Evolutionary conservation across 2,329 filamentous ascomycete genomes (phyloP).

Genomic region (Fusarium verrucosum): DNA sequence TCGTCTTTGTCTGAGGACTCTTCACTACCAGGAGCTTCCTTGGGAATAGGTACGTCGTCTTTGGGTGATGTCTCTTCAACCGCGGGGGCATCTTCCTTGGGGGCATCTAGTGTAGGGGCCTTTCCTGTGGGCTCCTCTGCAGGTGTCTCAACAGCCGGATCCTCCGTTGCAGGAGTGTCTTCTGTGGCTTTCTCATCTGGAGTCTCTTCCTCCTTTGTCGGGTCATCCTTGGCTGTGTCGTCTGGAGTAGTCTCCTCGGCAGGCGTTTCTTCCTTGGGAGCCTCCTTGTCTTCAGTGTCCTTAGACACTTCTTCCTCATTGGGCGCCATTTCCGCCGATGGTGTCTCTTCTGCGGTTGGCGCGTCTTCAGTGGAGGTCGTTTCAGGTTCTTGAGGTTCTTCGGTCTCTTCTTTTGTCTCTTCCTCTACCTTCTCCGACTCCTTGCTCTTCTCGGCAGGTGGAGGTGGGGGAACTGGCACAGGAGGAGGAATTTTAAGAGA

Average conservation of each 20-base stretch:
- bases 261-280: slow-evolving; percentile 18
- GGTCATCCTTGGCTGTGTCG: slow-evolving; percentile 14
- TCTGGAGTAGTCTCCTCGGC: slow-evolving; percentile 6
- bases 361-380: slow-evolving; percentile 16
- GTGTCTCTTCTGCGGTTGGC: slow-evolving; percentile 10
- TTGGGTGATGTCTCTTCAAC: slow-evolving; percentile 1
- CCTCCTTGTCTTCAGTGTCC: slow-evolving; percentile 10
- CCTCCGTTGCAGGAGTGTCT: not conserved
- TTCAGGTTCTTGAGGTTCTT: slow-evolving; percentile 14
- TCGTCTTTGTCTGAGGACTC: not conserved
- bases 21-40: slow-evolving; percentile 7
- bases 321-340: slow-evolving; percentile 1
- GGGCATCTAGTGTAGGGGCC: not conserved
- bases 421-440: slow-evolving; percentile 32
- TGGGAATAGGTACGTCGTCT: not conserved
- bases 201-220: slow-evolving; percentile 1
- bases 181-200: slow-evolving; percentile 2
- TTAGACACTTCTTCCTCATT: slow-evolving; percentile 10
- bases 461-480: slow-evolving; percentile 5
- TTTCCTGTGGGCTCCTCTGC: not conserved
- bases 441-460: slow-evolving; percentile 19
- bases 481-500: not conserved
- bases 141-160: not conserved
- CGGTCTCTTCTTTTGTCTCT: slow-evolving; percentile 28
- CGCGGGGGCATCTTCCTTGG: not conserved